Percentiles rank a stretch among this genome's conserved stretches.
phyloP scores from a whole-genome alignment of 148 eudicot genomes.

The Drosera capensis region DNA sequence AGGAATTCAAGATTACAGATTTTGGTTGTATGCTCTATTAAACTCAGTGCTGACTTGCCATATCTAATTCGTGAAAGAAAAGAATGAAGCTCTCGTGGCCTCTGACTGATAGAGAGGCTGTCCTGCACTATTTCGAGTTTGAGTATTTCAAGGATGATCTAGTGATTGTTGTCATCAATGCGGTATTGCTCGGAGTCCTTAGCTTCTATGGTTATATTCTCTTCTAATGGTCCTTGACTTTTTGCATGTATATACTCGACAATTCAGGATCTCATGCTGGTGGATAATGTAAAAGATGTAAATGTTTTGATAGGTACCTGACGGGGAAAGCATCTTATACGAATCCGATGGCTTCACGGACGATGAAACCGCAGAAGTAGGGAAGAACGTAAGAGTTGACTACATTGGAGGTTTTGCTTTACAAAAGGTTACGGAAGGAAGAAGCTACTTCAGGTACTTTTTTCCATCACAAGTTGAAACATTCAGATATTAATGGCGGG shows the following conservation, averaged over 20 bases:
- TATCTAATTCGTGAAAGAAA: conserved; percentile 21
- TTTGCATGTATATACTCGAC: too few relatives aligned
- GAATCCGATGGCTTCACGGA: conserved; percentile 70
- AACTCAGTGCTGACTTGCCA: too few relatives aligned
- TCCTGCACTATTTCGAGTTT: conserved; percentile 60
- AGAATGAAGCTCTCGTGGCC: conserved; percentile 98
- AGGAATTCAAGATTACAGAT: too few relatives aligned
- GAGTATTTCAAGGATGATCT: conserved; percentile 80
- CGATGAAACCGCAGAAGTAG: conserved; percentile 52
- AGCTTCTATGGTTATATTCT: neutral
- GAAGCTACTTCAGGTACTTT: conserved; percentile 79
- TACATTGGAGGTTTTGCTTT: conserved; percentile 80
- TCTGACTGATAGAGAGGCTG: conserved; percentile 66
- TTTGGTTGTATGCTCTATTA: too few relatives aligned
- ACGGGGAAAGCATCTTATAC: conserved; percentile 28
- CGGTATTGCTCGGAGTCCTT: conserved; percentile 29
- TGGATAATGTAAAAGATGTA: too few relatives aligned
- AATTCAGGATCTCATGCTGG: too few relatives aligned
- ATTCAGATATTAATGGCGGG: too few relatives aligned
- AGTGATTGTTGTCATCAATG: conserved; percentile 47
- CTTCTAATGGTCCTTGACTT: neutral
- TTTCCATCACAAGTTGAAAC: too few relatives aligned
- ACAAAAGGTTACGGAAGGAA: conserved; percentile 54
- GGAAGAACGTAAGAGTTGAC: conserved; percentile 59
- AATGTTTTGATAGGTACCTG: conserved; percentile 7